Evolutionary conservation across 2,329 filamentous ascomycete species (phyloP).

Genomic region (Ophiostoma sp.): DNA sequence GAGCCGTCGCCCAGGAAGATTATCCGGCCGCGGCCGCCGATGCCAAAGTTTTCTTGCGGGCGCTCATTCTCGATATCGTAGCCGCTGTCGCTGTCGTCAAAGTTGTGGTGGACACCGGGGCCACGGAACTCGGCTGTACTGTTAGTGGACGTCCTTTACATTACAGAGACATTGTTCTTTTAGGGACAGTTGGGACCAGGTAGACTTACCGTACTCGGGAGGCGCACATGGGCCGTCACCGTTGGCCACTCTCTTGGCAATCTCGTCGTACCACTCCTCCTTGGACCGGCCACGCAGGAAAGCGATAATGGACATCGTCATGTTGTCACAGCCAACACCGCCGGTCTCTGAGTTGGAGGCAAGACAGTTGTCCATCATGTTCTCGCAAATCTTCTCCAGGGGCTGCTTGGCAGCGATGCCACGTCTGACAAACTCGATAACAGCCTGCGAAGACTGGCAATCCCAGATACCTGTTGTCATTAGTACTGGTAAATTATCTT

Average conservation of each 20-base stretch:
- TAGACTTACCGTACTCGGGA: conserved; percentile 92
- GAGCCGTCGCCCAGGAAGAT: conserved; percentile 95
- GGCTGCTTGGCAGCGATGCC: conserved; percentile 96
- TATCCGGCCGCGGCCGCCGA: conserved; percentile 72
- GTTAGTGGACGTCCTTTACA: neutral
- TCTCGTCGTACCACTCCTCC: conserved; percentile 97
- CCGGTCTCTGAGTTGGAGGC: conserved; percentile 97
- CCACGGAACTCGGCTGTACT: conserved; percentile 74
- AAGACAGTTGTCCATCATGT: conserved; percentile 99
- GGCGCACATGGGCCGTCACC: conserved; percentile 97
- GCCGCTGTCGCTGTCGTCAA: conserved; percentile 71
- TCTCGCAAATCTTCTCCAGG: conserved; percentile 91
- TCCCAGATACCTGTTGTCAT: conserved; percentile 86
- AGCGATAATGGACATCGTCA: conserved; percentile 93
- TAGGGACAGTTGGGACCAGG: neutral
- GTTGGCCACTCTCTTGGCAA: conserved; percentile 87
- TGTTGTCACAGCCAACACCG: conserved; percentile 97
- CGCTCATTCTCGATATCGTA: conserved; percentile 71
- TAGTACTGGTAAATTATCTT: neutral
- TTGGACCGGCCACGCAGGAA: conserved; percentile 87
- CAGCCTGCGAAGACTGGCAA: conserved; percentile 95
- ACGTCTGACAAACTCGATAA: conserved; percentile 92
- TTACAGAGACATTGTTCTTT: neutral
- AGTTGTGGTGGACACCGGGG: conserved; percentile 74
- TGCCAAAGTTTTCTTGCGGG: conserved; percentile 56